Base-by-base conservation (phyloP, 768 basidiomycete species). In the Butyriboletus loyo region DNA sequence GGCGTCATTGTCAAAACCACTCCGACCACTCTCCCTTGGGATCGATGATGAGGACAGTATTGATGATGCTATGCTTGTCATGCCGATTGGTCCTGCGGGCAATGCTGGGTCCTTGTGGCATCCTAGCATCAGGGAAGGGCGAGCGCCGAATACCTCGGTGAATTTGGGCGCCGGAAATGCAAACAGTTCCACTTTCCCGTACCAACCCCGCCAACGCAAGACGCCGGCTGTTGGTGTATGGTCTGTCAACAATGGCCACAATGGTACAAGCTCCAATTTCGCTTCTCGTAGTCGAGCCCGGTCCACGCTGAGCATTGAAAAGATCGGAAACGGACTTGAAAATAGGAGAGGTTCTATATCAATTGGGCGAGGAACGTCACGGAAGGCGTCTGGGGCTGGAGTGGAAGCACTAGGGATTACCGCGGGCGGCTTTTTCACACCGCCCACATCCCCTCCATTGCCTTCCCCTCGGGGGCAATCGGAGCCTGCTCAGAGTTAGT, bases 351-450 rank as follows among this genome's bases (percentile, higher is more conserved):
- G 85, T 9, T 82, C 84, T n/a, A 85, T 88, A 54, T 73, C 83
- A 14, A 67, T 89, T 50, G 86, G 87, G 48, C 71, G 82, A 34
- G 84, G 81, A 19, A 82, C 82, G 55, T 78, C 73, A 62, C 62
- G 70, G 58, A 90, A 89, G 73, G 70, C 79, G 39, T 75, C 77
- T 47, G 90, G 86, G 15, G 82, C 87, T 21, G 86, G 81, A 28
- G 90, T 92, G 51, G 86, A 88, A 71, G 85, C 89, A 25, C 66
- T 86, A 40, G 78, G 89, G 17, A 75, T 92, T 41, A 89, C 86
- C 30, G 90, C 88, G 31, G 77, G 77, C 21, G 91, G 90, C 0
- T 92, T 92, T 65, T 92, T 92, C 67, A 73, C 77, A 13, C 75
- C 87, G 5, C 84, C 86, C 10, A 50, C 62, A 38, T 56, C 63